Evolutionary conservation across 192 early-diverging fungal species (phyloP).

Genomic region (Chytriomyces sp.): DNA sequence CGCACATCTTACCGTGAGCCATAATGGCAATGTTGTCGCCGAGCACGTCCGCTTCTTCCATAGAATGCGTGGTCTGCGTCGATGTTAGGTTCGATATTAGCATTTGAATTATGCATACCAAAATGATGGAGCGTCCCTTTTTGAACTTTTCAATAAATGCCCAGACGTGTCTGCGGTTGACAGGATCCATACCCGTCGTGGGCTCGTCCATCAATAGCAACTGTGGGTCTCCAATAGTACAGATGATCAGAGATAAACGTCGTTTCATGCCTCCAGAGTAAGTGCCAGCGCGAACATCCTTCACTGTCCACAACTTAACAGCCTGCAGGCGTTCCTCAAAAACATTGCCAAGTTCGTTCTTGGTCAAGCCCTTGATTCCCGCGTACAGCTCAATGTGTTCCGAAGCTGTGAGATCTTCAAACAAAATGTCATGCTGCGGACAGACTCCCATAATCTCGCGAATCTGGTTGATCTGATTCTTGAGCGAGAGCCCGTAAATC

Average conservation of each 20-base stretch:
- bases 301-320: constrained; percentile 68
- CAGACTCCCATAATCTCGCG: constrained; percentile 74
- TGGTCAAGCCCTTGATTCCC: constrained; percentile 68
- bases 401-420: constrained; percentile 69
- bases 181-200: constrained; percentile 57
- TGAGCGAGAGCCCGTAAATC: constrained; percentile 61
- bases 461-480: constrained; percentile 61
- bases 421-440: constrained; percentile 75
- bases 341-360: constrained; percentile 42
- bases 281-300: constrained; percentile 58
- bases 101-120: background rate
- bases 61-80: constrained; percentile 61
- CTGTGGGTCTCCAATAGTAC: constrained; percentile 69
- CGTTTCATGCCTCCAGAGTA: constrained; percentile 77
- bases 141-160: constrained; percentile 63
- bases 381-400: constrained; percentile 74
- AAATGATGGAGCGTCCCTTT: constrained; percentile 51
- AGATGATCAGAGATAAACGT: constrained; percentile 66
- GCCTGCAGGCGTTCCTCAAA: constrained; percentile 66
- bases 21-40: constrained; percentile 72
- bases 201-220: constrained; percentile 63
- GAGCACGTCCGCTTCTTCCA: constrained; percentile 65
- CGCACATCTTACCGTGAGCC: constrained; percentile 60
- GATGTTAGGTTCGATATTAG: background rate
- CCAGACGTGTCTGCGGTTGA: constrained; percentile 64